Evolutionary conservation across 2,329 filamentous ascomycete genomes (phyloP).

Genomic region (Colletotrichum abscissum): DNA sequence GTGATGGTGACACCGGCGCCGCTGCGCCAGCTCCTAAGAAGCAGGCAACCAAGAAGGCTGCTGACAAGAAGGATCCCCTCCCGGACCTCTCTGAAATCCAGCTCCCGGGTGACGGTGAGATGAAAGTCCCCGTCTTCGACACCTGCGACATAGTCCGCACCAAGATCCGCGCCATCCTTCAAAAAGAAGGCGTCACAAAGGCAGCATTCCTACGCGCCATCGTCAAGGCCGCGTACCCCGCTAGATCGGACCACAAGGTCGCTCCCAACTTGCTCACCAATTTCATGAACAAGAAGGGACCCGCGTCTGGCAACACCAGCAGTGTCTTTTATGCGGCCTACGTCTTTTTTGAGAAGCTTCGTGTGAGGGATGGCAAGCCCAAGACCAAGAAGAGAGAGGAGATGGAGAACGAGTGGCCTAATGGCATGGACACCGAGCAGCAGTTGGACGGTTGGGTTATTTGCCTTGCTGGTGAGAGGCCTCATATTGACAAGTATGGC

Average conservation of each 20-base stretch:
- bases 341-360: constrained; percentile 69
- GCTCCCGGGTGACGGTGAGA: constrained; percentile 59
- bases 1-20: background rate
- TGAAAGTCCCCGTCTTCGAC: constrained; percentile 62
- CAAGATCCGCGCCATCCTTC: constrained; percentile 65
- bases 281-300: constrained; percentile 63
- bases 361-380: constrained; percentile 61
- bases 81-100: constrained; percentile 49
- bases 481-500: constrained; percentile 39
- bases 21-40: background rate
- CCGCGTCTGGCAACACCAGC: constrained; percentile 59
- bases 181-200: constrained; percentile 59
- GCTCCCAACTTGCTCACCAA: constrained; percentile 56
- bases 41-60: background rate
- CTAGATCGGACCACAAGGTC: constrained; percentile 49
- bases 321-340: constrained; percentile 65
- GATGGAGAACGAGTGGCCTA: constrained; percentile 56
- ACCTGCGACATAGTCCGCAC: constrained; percentile 67
- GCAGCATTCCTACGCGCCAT: constrained; percentile 63
- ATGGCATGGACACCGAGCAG: constrained; percentile 41
- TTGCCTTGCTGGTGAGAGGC: constrained; percentile 13
- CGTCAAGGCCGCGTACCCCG: constrained; percentile 47
- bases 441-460: background rate
- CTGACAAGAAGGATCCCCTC: background rate
- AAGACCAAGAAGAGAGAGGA: constrained; percentile 62